A percentile compares a stretch with the other conserved stretches of the same genome.
These are phyloP conservation scores for Rhodamnia rubescens DNA, from an alignment of 345 rosid genomes.

Conservation along the genomic window DNA sequence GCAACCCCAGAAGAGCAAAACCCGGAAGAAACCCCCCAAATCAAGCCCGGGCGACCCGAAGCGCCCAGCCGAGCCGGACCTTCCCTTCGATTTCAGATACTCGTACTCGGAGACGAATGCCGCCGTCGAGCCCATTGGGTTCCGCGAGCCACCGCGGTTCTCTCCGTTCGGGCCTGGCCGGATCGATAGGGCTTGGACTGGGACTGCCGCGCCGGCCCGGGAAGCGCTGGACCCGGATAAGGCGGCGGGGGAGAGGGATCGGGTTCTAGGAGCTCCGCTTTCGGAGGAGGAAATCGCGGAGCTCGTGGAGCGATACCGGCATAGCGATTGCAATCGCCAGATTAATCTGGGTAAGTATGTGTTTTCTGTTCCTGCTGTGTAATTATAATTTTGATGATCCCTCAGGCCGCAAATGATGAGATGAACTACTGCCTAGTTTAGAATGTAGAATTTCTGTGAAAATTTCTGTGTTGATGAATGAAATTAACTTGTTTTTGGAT, in stretches of 20 bases:
- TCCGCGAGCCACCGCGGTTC: constrained; percentile 77
- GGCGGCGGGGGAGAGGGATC: constrained; percentile 37
- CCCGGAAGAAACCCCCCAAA: neutral
- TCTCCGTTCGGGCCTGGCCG: constrained; percentile 90
- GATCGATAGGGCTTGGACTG: constrained; percentile 74
- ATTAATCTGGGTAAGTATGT: constrained; percentile 55
- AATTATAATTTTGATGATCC: neutral
- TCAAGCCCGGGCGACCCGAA: neutral
- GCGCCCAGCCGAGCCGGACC: constrained; percentile 33
- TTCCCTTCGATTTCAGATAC: constrained; percentile 73
- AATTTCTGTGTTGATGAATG: neutral
- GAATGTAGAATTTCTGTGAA: neutral
- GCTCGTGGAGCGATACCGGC: constrained; percentile 74
- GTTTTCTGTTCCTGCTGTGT: neutral
- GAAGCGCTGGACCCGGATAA: constrained; percentile 17
- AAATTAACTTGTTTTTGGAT: neutral
- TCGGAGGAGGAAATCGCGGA: constrained; percentile 55
- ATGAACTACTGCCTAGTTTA: neutral
- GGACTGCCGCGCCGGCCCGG: constrained; percentile 45
- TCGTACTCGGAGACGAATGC: constrained; percentile 72
- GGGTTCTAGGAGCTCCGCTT: constrained; percentile 50
- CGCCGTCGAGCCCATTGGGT: constrained; percentile 53
- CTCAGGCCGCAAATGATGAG: neutral
- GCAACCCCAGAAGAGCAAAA: constrained; percentile 7
- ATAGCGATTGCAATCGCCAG: constrained; percentile 72